phyloP scores from a whole-genome alignment of 208 protist genomes.

The Trypanosoma theileri region DNA sequence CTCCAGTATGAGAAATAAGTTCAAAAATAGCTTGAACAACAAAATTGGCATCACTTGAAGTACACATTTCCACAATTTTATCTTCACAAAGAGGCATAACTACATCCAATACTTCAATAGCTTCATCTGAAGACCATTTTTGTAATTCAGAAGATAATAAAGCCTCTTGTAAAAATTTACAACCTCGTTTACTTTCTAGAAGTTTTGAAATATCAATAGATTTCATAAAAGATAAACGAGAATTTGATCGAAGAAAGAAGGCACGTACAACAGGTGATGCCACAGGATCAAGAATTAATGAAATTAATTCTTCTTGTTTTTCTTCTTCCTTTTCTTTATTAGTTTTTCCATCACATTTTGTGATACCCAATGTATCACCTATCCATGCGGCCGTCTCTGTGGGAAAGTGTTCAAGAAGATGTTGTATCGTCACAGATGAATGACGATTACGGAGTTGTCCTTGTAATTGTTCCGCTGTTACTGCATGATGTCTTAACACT shows the following conservation, averaged over 20 bases:
- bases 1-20: constrained; percentile 41
- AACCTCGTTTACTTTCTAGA: constrained; percentile 70
- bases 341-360: constrained; percentile 17
- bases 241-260: constrained; percentile 37
- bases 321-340: constrained; percentile 28
- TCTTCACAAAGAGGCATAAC: constrained; percentile 39
- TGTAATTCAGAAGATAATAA: constrained; percentile 37
- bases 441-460: constrained; percentile 73
- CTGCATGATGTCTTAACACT: constrained; percentile 65
- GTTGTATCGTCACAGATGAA: constrained; percentile 69
- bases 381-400: constrained; percentile 64
- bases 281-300: constrained; percentile 70
- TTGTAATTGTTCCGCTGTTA: constrained; percentile 42
- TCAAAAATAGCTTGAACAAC: constrained; percentile 71
- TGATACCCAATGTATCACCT: constrained; percentile 40
- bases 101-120: constrained; percentile 38
- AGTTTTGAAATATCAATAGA: constrained; percentile 43
- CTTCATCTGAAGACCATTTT: constrained; percentile 32
- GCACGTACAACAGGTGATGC: constrained; percentile 66
- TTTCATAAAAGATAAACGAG: constrained; percentile 43
- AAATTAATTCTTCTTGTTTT: constrained; percentile 40
- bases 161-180: constrained; percentile 59
- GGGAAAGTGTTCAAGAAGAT: constrained; percentile 54
- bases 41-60: constrained; percentile 77
- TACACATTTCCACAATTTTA: constrained; percentile 60